Percentiles rank a stretch among this genome's conserved stretches.
Conservation (phyloP, 257 asterid genomes). For the Solanum appendiculatum region DNA sequence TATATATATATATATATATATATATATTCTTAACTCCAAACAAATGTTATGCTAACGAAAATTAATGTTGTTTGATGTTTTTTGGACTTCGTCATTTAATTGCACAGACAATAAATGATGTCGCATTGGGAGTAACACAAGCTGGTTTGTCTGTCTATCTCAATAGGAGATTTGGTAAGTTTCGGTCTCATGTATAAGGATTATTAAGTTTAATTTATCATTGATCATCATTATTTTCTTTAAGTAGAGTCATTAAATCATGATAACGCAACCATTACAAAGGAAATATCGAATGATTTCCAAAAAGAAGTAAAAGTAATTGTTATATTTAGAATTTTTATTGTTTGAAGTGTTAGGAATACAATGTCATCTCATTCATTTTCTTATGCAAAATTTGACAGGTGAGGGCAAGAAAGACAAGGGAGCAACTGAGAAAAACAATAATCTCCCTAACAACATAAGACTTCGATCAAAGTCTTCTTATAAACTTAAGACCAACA, state of each 20-base stretch:
- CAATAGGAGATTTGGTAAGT: conserved; percentile 26
- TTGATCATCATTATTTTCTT: too few relatives aligned
- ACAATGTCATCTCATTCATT: too few relatives aligned
- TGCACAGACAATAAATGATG: conserved; percentile 29
- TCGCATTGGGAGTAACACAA: conserved; percentile 25
- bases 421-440: conserved; percentile 5
- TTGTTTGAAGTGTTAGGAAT: too few relatives aligned
- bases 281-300: too few relatives aligned
- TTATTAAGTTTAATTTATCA: neutral
- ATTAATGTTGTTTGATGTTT: neutral
- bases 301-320: too few relatives aligned
- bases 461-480: conserved; percentile 20
- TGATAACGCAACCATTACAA: too few relatives aligned
- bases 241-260: too few relatives aligned
- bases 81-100: neutral
- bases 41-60: neutral
- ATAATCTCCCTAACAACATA: conserved; percentile 14
- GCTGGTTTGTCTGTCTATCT: conserved; percentile 29
- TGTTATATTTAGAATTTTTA: too few relatives aligned
- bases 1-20: too few relatives aligned
- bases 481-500: conserved; percentile 22
- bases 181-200: neutral
- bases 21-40: too few relatives aligned
- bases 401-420: conserved; percentile 9
- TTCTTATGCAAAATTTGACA: neutral